Base-by-base conservation (phyloP, 75 land plant species). In the Sequoiadendron giganteum region DNA sequence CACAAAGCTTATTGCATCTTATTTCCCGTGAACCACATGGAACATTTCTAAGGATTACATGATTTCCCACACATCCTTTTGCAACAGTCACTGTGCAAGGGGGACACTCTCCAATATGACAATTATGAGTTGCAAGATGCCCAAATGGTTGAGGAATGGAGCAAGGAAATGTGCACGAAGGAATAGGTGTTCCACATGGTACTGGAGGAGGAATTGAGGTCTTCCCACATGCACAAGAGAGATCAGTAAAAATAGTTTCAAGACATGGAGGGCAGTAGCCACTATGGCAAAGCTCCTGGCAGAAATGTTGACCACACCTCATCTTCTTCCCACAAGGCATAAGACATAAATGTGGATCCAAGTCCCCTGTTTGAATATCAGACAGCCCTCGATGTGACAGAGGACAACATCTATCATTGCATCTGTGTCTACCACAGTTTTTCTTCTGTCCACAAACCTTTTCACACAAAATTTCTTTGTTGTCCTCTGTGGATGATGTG, bases 21-120 rank as follows among this genome's bases (percentile, higher is more conserved):
- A 97, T 96, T 86, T 97, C 99, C 81, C 88, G 95, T 21, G 99
- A 98, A 18, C 99, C 97, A 90, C 99, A 98, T n/a, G 97, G 99
- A 13, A 98, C 93, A 85, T 96, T 97, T 87, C 96, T 94, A 73
- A 98, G 87, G 47, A 92, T 85, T 10, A 98, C 99, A 91, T 98
- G 99, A 48, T 93, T 92, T 6, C 99, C 99, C 43, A 97, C 90
- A 88, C 99, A 98, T 76, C 94, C 95, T 92, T 98, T 98, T 39
- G 95, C 91, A 25, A 94, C 89, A 56, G 96, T 94, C 5, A 93
- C 94, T 25, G 97, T 86, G 89, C 99, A 98, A 56, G 99, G 99
- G n/a, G 99, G 99, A 86, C 99, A 98, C 28, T 96, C 99, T 25
- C 99, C 97, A 89, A 94, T 95, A 82, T 98, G 99, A 52, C 99